phyloP scores from a whole-genome alignment of 2,329 filamentous ascomycete genomes.

The Zopfia rhizophila region DNA sequence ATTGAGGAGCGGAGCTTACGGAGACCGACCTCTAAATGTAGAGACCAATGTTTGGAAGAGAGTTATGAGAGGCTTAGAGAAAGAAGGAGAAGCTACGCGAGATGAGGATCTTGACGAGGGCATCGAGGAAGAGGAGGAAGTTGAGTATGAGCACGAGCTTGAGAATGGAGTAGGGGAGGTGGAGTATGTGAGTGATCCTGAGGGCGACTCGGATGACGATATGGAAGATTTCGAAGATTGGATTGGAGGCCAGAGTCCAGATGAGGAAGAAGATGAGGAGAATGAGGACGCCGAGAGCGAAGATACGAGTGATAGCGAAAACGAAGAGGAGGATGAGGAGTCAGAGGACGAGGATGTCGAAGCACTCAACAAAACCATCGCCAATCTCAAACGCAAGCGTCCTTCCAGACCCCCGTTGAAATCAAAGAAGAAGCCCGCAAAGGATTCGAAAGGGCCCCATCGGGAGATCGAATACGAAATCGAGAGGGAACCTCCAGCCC shows the following conservation, averaged over 20 bases:
- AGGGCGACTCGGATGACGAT: constrained; percentile 77
- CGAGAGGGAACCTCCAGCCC: constrained; percentile 66
- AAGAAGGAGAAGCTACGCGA: constrained; percentile 80
- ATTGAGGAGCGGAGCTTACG: constrained; percentile 90
- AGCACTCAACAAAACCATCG: constrained; percentile 67
- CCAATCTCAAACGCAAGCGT: constrained; percentile 67
- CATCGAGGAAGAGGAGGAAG: constrained; percentile 78
- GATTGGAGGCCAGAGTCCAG: constrained; percentile 77
- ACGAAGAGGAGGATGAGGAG: constrained; percentile 65
- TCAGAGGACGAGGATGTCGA: constrained; percentile 65
- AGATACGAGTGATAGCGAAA: constrained; percentile 62
- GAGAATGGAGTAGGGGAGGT: constrained; percentile 78
- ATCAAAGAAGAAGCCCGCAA: constrained; percentile 66
- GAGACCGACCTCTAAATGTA: constrained; percentile 92
- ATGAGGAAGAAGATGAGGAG: constrained; percentile 60
- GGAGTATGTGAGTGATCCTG: constrained; percentile 93
- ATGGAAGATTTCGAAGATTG: constrained; percentile 83
- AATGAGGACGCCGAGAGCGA: constrained; percentile 69
- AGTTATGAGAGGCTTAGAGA: constrained; percentile 90
- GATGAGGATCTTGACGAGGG: constrained; percentile 92
- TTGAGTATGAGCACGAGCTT: constrained; percentile 70
- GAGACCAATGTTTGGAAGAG: constrained; percentile 97
- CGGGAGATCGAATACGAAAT: constrained; percentile 83
- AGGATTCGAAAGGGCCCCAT: constrained; percentile 64
- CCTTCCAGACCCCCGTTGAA: constrained; percentile 61